phyloP scores from a whole-genome alignment of 352 stramenopile species.

The Globisporangium emineosum region DNA sequence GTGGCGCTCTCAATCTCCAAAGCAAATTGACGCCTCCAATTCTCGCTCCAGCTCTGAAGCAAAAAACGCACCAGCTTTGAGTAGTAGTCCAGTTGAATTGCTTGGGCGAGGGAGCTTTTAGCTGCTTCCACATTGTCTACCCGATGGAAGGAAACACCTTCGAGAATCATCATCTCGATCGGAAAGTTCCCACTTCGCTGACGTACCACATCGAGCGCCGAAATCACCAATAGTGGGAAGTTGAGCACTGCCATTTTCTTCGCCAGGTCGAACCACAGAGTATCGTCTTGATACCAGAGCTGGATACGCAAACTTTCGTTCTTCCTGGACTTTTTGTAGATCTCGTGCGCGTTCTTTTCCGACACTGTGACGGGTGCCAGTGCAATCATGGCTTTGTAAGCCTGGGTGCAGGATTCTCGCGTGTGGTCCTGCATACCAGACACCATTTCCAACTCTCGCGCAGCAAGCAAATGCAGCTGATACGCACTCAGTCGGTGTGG shows the following conservation, averaged over 20 bases:
- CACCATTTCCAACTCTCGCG: constrained; percentile 44
- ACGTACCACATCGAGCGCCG: constrained; percentile 26
- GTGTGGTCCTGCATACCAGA: constrained; percentile 38
- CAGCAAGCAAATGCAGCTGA: constrained; percentile 56
- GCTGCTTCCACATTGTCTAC: constrained; percentile 29
- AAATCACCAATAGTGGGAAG: constrained; percentile 40
- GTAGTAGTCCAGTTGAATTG: constrained; percentile 41
- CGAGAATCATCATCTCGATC: constrained; percentile 35
- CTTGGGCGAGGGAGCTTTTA: constrained; percentile 27
- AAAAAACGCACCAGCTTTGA: constrained; percentile 46
- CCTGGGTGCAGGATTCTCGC: constrained; percentile 46
- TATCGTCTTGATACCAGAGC: constrained; percentile 51
- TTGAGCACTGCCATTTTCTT: constrained; percentile 41
- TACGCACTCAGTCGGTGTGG: constrained; percentile 47
- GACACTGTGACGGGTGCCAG: constrained; percentile 42
- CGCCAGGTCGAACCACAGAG: constrained; percentile 62
- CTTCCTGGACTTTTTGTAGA: constrained; percentile 66
- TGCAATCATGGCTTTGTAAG: constrained; percentile 52
- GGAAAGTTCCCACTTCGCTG: constrained; percentile 16
- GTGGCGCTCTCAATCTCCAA: constrained; percentile 33
- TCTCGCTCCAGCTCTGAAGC: constrained; percentile 30
- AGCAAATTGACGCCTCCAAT: constrained; percentile 42
- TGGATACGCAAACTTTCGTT: constrained; percentile 55
- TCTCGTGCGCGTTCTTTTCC: constrained; percentile 49
- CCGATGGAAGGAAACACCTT: constrained; percentile 40